Evolutionary conservation across 192 early-diverging fungal species (phyloP).

Genomic region (Backusella parvicylindrica): DNA sequence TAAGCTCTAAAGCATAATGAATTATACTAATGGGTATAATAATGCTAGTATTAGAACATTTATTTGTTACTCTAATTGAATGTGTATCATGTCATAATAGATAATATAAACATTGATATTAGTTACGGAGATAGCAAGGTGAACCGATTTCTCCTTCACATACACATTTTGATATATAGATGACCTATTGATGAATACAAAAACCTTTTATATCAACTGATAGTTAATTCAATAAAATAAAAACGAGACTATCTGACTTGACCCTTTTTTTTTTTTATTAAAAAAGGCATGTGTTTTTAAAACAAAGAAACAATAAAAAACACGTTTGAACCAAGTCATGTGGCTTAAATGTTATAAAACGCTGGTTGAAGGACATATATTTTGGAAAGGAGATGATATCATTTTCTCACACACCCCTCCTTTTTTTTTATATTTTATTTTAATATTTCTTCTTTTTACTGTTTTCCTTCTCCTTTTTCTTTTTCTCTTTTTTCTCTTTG

Average conservation of each 20-base stretch:
- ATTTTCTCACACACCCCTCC: background rate
- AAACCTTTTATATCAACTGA: background rate
- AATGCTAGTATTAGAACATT: background rate
- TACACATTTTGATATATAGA: background rate
- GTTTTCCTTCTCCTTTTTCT: background rate
- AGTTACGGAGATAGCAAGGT: background rate
- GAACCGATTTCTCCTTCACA: background rate
- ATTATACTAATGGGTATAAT: background rate
- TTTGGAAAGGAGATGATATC: background rate
- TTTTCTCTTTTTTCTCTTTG: background rate
- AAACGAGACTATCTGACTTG: background rate
- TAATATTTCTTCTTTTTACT: slow-evolving; percentile 8
- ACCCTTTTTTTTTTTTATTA: background rate
- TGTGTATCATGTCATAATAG: background rate
- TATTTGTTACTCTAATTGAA: background rate
- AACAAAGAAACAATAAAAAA: background rate
- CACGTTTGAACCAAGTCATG: slow-evolving; percentile 1
- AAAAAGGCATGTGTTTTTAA: background rate
- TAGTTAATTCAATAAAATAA: background rate
- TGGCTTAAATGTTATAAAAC: background rate
- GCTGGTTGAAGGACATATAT: background rate
- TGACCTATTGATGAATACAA: too few relatives aligned
- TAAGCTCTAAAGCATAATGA: background rate
- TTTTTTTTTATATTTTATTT: background rate
- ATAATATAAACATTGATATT: background rate